A percentile compares a stretch with the other conserved stretches of the same genome.
Conservation (phyloP, 768 basidiomycete genomes). For the Leccinum variicolor region DNA sequence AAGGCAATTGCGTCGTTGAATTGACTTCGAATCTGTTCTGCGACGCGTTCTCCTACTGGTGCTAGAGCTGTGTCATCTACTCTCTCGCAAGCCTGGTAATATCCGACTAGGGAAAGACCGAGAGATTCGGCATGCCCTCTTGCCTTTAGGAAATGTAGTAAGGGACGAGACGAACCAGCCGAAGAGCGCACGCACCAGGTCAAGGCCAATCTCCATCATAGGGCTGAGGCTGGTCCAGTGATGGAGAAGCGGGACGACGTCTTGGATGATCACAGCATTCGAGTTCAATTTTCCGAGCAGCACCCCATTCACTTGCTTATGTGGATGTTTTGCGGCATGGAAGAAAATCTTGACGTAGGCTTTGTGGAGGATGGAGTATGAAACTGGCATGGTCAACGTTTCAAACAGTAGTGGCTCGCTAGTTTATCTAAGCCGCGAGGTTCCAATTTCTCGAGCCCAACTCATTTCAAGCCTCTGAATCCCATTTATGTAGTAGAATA, state of each 20-base stretch:
- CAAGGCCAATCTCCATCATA: conserved; percentile 84
- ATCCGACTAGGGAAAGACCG: conserved; percentile 58
- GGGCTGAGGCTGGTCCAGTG: conserved; percentile 83
- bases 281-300: conserved; percentile 54
- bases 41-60: conserved; percentile 64
- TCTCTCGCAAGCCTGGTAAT: conserved; percentile 71
- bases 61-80: conserved; percentile 58
- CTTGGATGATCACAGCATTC: conserved; percentile 47
- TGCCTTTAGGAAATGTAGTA: conserved; percentile 40
- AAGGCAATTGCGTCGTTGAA: conserved; percentile 66
- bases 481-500: neutral
- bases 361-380: conserved; percentile 53
- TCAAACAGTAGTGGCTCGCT: neutral
- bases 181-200: conserved; percentile 48
- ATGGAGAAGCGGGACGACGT: conserved; percentile 76
- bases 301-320: conserved; percentile 71
- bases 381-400: conserved; percentile 23
- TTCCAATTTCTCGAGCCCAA: neutral
- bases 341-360: conserved; percentile 75
- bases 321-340: conserved; percentile 79
- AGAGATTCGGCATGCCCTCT: conserved; percentile 54
- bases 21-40: conserved; percentile 47
- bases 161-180: neutral
- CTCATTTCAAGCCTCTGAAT: no score
- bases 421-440: neutral